Conservation (phyloP, 129 eudicot genomes). For the Solidago caesia region DNA sequence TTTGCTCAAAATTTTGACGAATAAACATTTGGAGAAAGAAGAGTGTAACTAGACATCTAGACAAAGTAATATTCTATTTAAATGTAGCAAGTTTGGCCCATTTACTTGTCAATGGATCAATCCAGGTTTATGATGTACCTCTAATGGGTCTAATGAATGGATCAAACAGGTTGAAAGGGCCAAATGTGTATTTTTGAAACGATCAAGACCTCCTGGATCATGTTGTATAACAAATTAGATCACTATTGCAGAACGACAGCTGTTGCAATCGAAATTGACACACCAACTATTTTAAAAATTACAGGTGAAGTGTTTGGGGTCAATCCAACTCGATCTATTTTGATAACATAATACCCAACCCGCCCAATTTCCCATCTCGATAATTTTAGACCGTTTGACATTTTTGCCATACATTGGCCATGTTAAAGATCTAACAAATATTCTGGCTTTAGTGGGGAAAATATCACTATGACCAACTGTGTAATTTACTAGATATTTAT, state of each 20-base stretch:
- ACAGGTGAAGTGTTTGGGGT: not conserved
- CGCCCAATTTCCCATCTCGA: not conserved
- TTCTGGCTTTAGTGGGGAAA: not conserved
- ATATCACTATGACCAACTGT: not conserved
- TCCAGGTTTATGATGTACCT: not conserved
- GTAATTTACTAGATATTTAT: not conserved
- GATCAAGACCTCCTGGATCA: not conserved
- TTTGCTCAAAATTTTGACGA: not conserved
- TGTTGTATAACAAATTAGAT: not conserved
- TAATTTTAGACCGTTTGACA: not conserved
- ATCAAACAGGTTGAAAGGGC: not conserved
- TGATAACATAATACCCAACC: not conserved
- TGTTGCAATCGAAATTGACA: not conserved
- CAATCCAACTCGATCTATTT: not conserved
- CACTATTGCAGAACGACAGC: not conserved
- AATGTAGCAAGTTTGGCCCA: not conserved
- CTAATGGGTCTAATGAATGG: not conserved
- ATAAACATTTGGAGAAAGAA: conserved; percentile 10
- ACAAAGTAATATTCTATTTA: not conserved
- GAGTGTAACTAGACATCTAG: not conserved
- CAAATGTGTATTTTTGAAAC: not conserved
- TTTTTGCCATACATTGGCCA: not conserved
- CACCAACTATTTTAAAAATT: not conserved
- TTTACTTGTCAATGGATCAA: not conserved
- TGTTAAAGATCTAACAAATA: not conserved